Conservation (phyloP, 116 monocot species). For the Cymodocea nodosa region DNA sequence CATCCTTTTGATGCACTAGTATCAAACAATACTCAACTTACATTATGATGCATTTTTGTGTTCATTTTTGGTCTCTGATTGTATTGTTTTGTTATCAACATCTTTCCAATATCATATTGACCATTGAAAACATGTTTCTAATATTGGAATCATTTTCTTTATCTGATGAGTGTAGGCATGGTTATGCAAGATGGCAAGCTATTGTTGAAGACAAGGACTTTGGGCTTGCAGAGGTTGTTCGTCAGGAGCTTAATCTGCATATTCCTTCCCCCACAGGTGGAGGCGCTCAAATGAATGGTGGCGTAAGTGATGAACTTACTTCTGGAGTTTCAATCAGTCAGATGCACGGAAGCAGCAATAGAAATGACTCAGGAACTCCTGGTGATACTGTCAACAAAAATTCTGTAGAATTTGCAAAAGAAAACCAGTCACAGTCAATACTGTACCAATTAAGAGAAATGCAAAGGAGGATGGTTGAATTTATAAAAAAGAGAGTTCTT, state of each 20-base stretch:
- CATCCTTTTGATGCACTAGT: no score
- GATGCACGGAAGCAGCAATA: neutral
- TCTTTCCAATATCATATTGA: neutral
- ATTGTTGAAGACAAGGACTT: conserved; percentile 79
- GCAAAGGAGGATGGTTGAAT: conserved; percentile 80
- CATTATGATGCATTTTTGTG: no score
- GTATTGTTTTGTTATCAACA: no score
- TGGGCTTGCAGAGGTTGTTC: conserved; percentile 61
- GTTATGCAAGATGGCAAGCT: conserved; percentile 89
- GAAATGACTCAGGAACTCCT: conserved; percentile 8
- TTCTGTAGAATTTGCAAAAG: conserved; percentile 32
- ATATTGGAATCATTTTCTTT: conserved; percentile 1
- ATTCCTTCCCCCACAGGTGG: conserved; percentile 19
- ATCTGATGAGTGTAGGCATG: conserved; percentile 44
- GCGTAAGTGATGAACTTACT: conserved; percentile 30
- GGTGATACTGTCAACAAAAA: conserved; percentile 21
- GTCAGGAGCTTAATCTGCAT: conserved; percentile 76
- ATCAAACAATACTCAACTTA: no score
- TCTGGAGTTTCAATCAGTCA: neutral
- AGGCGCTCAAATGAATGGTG: conserved; percentile 22
- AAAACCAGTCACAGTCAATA: conserved; percentile 20
- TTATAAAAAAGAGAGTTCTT: conserved; percentile 73
- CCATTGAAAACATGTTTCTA: neutral
- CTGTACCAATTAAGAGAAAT: conserved; percentile 54
- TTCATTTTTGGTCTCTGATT: no score